Evolutionary conservation across 2,329 filamentous ascomycete genomes (phyloP), one percentile per base, ranked within the genome.

Genomic region (Raffaelea ambrosiae): DNA sequence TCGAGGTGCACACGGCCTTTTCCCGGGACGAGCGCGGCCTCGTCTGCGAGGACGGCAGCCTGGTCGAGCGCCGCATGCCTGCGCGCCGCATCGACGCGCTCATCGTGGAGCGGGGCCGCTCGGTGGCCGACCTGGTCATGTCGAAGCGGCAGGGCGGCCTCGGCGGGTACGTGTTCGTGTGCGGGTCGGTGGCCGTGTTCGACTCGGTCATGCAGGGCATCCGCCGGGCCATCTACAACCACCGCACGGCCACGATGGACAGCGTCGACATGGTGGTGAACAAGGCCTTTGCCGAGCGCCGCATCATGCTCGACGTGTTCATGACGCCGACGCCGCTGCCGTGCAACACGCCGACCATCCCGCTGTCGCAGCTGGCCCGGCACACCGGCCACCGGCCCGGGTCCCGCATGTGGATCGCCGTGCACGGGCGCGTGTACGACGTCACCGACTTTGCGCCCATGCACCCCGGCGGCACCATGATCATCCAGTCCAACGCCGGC

Each of bases 221-320:
- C 42, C 67, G 72, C n/a, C 73, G 72, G 57, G 74, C 74, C 3
- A 69, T 79, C 19, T 78, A 76, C 52, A 72, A 70, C 20, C 68
- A 76, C 53, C 66, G 71, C 38, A 71, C 71, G 3, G 67, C 73
- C 2, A 76, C 71, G 0, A 72, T 74, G 63, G 70, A 74, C 31
- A 69, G 68, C 0, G 69, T 71, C 1, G 74, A 77, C 46, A 58
- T 67, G 29, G 68, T 77, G 44, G 58, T 77, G 44, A 69, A 72
- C 53, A 71, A 68, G 21, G 74, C 74, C 0, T 77, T 77, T 48
- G 73, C 73, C 0, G 74, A 78, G 58, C 64, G 74, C 1, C 66
- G 74, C 5, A 73, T 78, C 55, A 77, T 77, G 74, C 58, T 77
- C 0, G 73, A 77, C 49, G 72, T 77, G 38, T 77, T 77, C 57